Percentiles rank a stretch among this genome's conserved stretches.
Conservation (phyloP, 768 basidiomycete genomes). For the Hypsizygus marmoreus region DNA sequence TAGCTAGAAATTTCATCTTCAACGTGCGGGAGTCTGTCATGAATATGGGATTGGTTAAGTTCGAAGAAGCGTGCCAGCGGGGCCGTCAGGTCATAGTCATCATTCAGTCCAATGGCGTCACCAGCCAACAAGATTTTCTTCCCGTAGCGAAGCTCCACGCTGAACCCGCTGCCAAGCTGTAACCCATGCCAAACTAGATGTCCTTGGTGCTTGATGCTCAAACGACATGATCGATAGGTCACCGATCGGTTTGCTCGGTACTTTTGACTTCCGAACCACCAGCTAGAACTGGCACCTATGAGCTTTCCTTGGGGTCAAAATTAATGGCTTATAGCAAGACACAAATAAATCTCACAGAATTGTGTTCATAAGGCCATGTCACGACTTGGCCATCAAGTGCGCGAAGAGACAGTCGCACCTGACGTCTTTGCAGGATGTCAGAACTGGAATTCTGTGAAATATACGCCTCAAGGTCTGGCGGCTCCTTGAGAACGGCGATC, state of each 20-base stretch:
- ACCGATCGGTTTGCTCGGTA: conserved; percentile 54
- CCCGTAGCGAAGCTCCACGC: conserved; percentile 58
- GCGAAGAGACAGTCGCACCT: conserved; percentile 63
- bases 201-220: conserved; percentile 56
- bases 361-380: conserved; percentile 63
- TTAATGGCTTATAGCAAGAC: background rate
- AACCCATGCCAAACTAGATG: conserved; percentile 51
- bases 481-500: conserved; percentile 44
- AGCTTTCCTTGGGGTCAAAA: conserved; percentile 31
- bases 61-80: conserved; percentile 64
- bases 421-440: conserved; percentile 49
- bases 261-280: conserved; percentile 45
- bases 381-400: conserved; percentile 66
- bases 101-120: conserved; percentile 60
- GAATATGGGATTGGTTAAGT: conserved; percentile 55
- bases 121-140: conserved; percentile 51
- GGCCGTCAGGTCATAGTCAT: conserved; percentile 64
- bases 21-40: conserved; percentile 39
- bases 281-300: conserved; percentile 46
- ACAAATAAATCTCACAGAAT: conserved; percentile 39
- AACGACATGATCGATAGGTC: conserved; percentile 46
- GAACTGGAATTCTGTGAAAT: conserved; percentile 60
- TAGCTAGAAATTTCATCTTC: conserved; percentile 53
- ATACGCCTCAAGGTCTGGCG: conserved; percentile 57
- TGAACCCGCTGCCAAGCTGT: conserved; percentile 70